Conservation (phyloP, 1,284 basidiomycete species). For the Tremellales sp. region DNA sequence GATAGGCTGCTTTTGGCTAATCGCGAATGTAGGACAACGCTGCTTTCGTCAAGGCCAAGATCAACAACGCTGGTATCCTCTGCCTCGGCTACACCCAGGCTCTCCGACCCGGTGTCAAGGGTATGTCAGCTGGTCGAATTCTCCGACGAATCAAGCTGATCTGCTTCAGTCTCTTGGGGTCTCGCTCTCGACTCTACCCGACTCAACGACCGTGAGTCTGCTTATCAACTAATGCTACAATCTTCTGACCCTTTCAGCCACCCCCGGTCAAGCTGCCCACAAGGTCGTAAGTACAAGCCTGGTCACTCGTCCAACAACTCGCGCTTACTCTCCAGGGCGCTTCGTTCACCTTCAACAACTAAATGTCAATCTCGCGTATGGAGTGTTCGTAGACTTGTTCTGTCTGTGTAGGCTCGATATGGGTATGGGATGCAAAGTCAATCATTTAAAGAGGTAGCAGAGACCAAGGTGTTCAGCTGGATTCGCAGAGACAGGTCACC, state of each 20-base stretch:
- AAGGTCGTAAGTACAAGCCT: slow-evolving; percentile 48
- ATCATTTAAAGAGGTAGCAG: no score
- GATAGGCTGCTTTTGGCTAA: no score
- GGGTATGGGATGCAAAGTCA: slow-evolving; percentile 4
- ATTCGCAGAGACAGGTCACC: no score
- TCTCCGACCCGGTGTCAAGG: slow-evolving; percentile 87
- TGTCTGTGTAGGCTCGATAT: neutral
- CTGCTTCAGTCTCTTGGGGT: slow-evolving; percentile 73
- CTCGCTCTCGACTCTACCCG: slow-evolving; percentile 83
- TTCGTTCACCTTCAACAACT: slow-evolving; percentile 55
- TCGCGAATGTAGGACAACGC: slow-evolving; percentile 64
- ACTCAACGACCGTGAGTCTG: slow-evolving; percentile 60
- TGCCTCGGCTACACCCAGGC: slow-evolving; percentile 87
- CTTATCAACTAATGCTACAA: neutral
- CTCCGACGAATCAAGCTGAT: slow-evolving; percentile 1
- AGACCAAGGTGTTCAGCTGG: no score
- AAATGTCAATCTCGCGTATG: slow-evolving; percentile 14
- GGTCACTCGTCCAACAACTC: neutral
- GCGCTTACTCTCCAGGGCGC: slow-evolving; percentile 44
- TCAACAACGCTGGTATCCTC: slow-evolving; percentile 92
- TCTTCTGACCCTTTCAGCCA: no score
- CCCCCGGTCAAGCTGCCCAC: slow-evolving; percentile 53
- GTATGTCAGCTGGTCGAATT: slow-evolving; percentile 4
- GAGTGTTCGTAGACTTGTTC: neutral
- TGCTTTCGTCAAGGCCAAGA: slow-evolving; percentile 96